Evolutionary conservation across 257 asterid genomes (phyloP).

Genomic region (Nicotiana knightiana): DNA sequence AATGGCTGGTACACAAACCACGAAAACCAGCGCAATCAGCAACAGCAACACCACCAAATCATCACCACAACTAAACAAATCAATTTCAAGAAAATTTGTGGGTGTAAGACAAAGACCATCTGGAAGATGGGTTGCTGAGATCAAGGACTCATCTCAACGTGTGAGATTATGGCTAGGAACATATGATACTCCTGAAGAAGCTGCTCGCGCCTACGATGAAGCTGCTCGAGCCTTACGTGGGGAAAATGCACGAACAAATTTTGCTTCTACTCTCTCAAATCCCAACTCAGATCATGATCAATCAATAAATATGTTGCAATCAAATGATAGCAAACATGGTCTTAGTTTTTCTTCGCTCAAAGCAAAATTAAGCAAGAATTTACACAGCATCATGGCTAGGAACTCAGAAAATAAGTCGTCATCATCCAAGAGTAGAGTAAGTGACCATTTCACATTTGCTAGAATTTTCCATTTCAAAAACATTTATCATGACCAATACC

Average conservation of each 20-base stretch:
- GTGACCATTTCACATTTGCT: constrained; percentile 87
- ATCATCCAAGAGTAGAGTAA: constrained; percentile 53
- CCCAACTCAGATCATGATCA: constrained; percentile 12
- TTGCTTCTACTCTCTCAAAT: constrained; percentile 23
- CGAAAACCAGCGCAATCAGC: constrained; percentile 16
- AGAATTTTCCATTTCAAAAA: constrained; percentile 67
- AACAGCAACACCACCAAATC: constrained; percentile 1
- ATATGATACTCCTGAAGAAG: constrained; percentile 85
- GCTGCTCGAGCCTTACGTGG: constrained; percentile 88
- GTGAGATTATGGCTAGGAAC: constrained; percentile 88
- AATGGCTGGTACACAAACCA: constrained; percentile 50
- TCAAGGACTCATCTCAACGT: constrained; percentile 75
- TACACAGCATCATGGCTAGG: constrained; percentile 70
- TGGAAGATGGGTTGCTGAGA: constrained; percentile 93
- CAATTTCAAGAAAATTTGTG: constrained; percentile 47
- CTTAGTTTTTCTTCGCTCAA: constrained; percentile 70
- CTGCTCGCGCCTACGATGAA: constrained; percentile 83
- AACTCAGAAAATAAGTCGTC: constrained; percentile 58
- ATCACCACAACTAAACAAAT: constrained; percentile 15
- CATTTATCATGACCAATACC: constrained; percentile 27
- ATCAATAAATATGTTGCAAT: background rate
- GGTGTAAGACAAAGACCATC: constrained; percentile 89
- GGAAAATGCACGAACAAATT: constrained; percentile 77
- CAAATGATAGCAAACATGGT: constrained; percentile 28
- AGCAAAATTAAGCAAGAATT: constrained; percentile 70